These are phyloP conservation scores for Collybia mongolica DNA, from an alignment of 768 basidiomycete species.

Conservation along the genomic window DNA sequence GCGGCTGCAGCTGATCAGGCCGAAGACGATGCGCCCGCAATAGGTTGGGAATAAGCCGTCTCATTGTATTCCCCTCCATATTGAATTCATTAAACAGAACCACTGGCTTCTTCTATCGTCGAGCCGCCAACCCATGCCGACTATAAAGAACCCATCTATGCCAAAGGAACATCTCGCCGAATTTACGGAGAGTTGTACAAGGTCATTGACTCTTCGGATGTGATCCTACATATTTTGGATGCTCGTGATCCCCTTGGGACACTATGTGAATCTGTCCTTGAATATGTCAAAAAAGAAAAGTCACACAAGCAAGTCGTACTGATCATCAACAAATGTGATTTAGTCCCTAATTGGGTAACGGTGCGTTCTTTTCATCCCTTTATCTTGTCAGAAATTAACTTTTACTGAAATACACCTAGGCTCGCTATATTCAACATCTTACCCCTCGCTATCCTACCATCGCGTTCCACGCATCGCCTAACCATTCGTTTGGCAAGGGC, in stretches of 20 bases:
- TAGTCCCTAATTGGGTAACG: constrained; percentile 98
- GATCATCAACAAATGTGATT: constrained; percentile 96
- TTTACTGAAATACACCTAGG: constrained; percentile 41
- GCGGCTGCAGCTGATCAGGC: constrained; percentile 55
- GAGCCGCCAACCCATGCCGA: constrained; percentile 71
- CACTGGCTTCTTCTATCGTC: constrained; percentile 44
- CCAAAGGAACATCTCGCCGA: constrained; percentile 91
- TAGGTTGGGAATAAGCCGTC: too few relatives aligned
- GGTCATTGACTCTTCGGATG: constrained; percentile 98
- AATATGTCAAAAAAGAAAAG: constrained; percentile 94
- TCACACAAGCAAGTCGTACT: constrained; percentile 96
- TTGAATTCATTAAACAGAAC: constrained; percentile 30
- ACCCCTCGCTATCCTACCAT: constrained; percentile 95
- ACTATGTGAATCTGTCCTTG: constrained; percentile 90
- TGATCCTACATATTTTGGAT: constrained; percentile 92
- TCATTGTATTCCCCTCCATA: background rate
- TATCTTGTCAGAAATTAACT: constrained; percentile 2
- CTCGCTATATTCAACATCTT: constrained; percentile 93
- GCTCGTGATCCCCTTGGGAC: constrained; percentile 96
- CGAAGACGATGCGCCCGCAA: constrained; percentile 37
- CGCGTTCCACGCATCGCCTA: constrained; percentile 98
- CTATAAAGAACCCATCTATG: constrained; percentile 86
- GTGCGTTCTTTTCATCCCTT: constrained; percentile 47
- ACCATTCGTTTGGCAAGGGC: constrained; percentile 98
- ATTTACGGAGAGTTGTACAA: constrained; percentile 99